Base-by-base conservation (phyloP, 2,329 filamentous ascomycete species). In the Akanthomyces lecanii region DNA sequence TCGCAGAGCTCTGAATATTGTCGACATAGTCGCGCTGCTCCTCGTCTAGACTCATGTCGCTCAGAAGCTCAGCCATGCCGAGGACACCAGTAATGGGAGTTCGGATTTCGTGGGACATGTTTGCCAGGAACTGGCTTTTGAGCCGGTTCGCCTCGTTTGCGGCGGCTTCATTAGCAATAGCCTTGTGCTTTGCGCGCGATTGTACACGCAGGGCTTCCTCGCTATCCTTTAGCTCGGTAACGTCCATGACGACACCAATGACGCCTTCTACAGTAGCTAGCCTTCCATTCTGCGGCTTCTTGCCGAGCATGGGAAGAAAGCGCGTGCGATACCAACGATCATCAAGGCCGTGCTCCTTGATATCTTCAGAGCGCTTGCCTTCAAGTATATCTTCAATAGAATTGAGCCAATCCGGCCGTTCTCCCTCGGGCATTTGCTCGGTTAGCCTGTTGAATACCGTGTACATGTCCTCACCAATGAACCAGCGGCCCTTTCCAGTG, bases 11-110 rank as follows among this genome's bases (percentile, higher is more conserved):
- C 69, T 91, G 87, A 7, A 94, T 91, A 65, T 91, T 92, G 67
- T 91, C 88, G 3, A 89, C 87, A 65, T 86, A 90, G 63, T 92
- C 89, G 63, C 83, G 81, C 69, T 92, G 89, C 67, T 92, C 89
- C n/a, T 83, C 79, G 60, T 86, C 81, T 28, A 93, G 75, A 18
- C 84, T 76, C 70, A 87, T 89, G 65, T 91, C 89, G 36, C 88
- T 78, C 8, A 93, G 76, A 10, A 94, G 78, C 68, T 93, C 89
- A 0, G 87, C 85, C 89, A 92, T 92, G 28, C 90, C 90, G 64
- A 93, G 87, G 5, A 93, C 89, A 23, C 90, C 90, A 1, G 89
- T 89, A 65, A 94, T 92, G 0, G 90, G 90, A 0, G 88, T 91
- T 50, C 88, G 81, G 55, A 92, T 91, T 71, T 92, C 89, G 71